Evolutionary conservation across 2,329 filamentous ascomycete species (phyloP).

Genomic region (Phyllosticta citriasiana): DNA sequence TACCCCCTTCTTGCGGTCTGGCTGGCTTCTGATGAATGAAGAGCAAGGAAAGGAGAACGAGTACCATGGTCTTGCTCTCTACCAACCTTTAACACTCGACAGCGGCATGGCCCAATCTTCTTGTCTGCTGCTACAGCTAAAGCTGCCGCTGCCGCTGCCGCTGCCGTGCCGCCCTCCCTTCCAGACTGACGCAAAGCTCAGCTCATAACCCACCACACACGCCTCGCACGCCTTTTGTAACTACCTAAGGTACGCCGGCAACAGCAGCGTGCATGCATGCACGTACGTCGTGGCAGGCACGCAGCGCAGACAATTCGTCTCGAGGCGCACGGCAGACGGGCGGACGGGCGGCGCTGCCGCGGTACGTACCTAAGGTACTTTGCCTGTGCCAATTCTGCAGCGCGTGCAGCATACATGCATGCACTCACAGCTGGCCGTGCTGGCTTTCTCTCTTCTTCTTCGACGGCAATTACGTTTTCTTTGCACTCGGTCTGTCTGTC

Average conservation of each 20-base stretch:
- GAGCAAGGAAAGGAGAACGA: too few species aligned
- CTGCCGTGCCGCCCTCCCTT: not conserved
- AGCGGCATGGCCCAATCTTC: not conserved
- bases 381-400: not conserved
- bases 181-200: not conserved
- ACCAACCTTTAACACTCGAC: not conserved
- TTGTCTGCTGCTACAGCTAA: not conserved
- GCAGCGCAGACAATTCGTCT: not conserved
- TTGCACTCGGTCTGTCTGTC: too few species aligned
- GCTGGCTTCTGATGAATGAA: too few species aligned
- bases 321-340: not conserved
- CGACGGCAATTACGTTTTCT: too few species aligned
- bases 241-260: too few species aligned
- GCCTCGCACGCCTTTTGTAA: too few species aligned
- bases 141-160: not conserved
- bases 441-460: too few species aligned
- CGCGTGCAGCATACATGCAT: not conserved
- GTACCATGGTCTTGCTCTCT: too few species aligned
- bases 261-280: too few species aligned
- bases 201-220: not conserved
- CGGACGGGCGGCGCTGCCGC: not conserved
- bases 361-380: too few species aligned
- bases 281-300: not conserved
- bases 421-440: too few species aligned
- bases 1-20: too few species aligned